Conservation (phyloP, 1,139 yeast species). For the Protomyces inouyei region DNA sequence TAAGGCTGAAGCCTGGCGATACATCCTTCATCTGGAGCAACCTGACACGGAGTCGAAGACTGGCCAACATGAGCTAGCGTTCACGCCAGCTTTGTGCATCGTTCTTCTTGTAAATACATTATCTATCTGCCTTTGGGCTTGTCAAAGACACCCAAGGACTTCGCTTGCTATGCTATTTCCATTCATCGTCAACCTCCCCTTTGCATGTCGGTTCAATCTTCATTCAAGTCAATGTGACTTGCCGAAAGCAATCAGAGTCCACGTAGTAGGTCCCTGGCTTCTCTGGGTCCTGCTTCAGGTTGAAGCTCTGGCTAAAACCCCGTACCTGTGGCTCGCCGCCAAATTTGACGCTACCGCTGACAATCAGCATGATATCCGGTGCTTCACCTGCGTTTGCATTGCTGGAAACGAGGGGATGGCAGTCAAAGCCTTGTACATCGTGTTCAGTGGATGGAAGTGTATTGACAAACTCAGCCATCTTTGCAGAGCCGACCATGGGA, state of each 20-base stretch:
- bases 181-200: background rate
- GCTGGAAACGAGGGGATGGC: constrained; percentile 26
- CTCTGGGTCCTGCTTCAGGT: constrained; percentile 27
- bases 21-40: too few relatives aligned
- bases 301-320: constrained; percentile 28
- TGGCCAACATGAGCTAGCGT: too few relatives aligned
- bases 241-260: constrained; percentile 28
- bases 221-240: constrained; percentile 16
- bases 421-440: constrained; percentile 27
- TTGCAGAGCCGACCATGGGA: constrained; percentile 14
- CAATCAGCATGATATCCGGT: constrained; percentile 25
- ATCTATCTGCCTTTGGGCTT: too few relatives aligned
- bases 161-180: background rate
- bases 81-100: too few relatives aligned
- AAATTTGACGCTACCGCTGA: constrained; percentile 27
- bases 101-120: too few relatives aligned
- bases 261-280: constrained; percentile 27
- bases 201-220: background rate
- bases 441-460: constrained; percentile 25
- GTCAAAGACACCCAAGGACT: background rate
- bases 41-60: too few relatives aligned
- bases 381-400: constrained; percentile 25
- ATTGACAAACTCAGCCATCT: constrained; percentile 22
- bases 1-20: background rate
- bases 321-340: constrained; percentile 24